Evolutionary conservation across 306 rosid species (phyloP), one percentile per base, ranked within the genome.

Genomic region (Canavalia ensiformis): DNA sequence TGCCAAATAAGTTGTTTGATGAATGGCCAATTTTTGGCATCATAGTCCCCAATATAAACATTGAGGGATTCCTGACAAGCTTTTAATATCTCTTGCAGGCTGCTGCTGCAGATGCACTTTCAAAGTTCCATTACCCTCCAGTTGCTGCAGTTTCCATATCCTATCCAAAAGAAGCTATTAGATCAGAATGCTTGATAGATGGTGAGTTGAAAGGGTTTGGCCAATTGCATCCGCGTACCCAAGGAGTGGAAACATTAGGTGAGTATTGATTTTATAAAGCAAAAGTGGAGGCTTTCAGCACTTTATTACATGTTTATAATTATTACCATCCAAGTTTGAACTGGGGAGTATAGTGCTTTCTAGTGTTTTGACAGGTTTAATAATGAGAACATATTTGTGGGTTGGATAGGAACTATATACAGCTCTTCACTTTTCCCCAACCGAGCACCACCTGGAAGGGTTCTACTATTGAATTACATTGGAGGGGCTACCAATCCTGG

Each of bases 181-280:
- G 94, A 71, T 83, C 84, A 46, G 99, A 95, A 68, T 86, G 97
- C 89, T 80, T 95, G 76, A 87, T 91, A 58, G 94, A 90, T 77
- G 96, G 98, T 55, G 93, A 93, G 70, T 81, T 95, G 68, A 93
- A 90, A 86, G 99, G 99, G 59, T 95, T 95, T 74, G 98, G 99
- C 70, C 99, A 95, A 84, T 86, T 95, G 88, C 97, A 93, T 82
- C 99, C 99, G 31, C 99, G 99, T 58, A 89, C 91, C 88, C 98
- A 95, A 84, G 97, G 99, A 84, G 93, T 95, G 82, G 93, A 94
- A 86, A 95, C 97, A 66, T 89, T 95, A 90, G 99, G 98, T 93
- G 79, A 82, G 56, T 68, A 49, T 58, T 73, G 18, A 35, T 74
- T 5, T 52, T 29, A 10, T 56, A 80, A 49, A 44, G 74, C 34